phyloP scores from a whole-genome alignment of 139 green algal genomes.

The Chlamydomonas urium region DNA sequence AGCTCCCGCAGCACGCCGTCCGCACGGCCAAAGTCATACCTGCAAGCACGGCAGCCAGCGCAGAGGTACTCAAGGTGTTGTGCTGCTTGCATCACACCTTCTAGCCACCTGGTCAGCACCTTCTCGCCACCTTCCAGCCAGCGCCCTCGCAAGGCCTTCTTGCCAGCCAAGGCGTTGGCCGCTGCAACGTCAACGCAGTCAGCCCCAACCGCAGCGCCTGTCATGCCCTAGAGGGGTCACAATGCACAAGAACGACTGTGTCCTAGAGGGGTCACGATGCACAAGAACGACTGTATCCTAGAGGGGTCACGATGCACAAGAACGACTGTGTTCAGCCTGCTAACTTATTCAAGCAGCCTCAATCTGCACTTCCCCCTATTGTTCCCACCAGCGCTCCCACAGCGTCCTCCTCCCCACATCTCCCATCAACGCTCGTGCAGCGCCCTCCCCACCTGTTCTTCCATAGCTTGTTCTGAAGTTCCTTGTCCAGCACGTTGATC shows the following conservation, averaged over 20 bases:
- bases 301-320: too few species aligned
- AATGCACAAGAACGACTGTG: too few species aligned
- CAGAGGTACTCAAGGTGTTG: too few species aligned
- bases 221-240: not conserved
- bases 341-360: not conserved
- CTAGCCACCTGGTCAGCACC: not conserved
- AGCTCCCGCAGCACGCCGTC: slow-evolving; percentile 57
- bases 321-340: not conserved
- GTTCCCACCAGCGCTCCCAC: not conserved
- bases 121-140: not conserved
- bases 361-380: not conserved
- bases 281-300: too few species aligned
- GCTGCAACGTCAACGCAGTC: not conserved
- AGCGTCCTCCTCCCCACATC: not conserved
- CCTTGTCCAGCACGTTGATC: slow-evolving; percentile 21
- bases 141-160: not conserved
- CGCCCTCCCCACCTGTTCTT: slow-evolving; percentile 23
- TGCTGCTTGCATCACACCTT: too few species aligned
- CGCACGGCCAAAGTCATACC: slow-evolving; percentile 61
- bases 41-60: slow-evolving; percentile 15
- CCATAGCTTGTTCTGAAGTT: slow-evolving; percentile 39
- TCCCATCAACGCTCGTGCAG: not conserved
- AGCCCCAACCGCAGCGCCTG: not conserved
- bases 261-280: too few species aligned
- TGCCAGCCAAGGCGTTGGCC: not conserved